Evolutionary conservation across 1,284 basidiomycete species (phyloP).

Genomic region (Polyporus tsugae): DNA sequence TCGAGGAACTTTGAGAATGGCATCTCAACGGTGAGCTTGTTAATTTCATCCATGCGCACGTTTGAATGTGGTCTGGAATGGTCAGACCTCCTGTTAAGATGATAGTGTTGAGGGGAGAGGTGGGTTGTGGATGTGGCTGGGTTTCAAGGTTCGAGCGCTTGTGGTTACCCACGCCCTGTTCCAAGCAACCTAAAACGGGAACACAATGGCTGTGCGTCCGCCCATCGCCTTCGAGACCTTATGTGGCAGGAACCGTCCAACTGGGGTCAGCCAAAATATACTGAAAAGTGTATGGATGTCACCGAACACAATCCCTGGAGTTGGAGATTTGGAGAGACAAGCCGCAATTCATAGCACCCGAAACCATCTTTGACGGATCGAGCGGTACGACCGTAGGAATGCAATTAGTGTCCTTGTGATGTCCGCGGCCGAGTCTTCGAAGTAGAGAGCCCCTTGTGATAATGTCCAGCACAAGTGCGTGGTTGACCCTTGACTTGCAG

Average conservation of each 20-base stretch:
- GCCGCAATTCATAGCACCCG: too few species aligned
- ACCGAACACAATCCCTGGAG: background rate
- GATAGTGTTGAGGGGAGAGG: background rate
- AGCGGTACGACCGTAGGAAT: too few species aligned
- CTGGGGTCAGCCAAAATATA: background rate
- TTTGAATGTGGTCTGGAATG: background rate
- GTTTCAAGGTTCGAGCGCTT: conserved; percentile 1
- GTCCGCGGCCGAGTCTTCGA: too few species aligned
- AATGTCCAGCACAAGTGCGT: too few species aligned
- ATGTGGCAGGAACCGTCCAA: background rate
- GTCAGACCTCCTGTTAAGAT: background rate
- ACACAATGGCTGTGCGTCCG: background rate
- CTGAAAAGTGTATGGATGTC: background rate
- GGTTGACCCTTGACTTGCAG: too few species aligned
- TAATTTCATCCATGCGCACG: background rate
- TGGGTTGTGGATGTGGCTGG: background rate
- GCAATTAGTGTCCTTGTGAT: too few species aligned
- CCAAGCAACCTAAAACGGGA: background rate
- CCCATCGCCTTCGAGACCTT: background rate
- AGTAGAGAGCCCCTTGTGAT: too few species aligned
- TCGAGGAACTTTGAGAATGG: background rate
- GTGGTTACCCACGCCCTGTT: conserved; percentile 1
- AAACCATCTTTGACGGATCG: too few species aligned
- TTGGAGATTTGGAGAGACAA: too few species aligned
- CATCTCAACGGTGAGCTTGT: conserved; percentile 1